Conservation (phyloP, 352 stramenopile genomes). For the Globisporangium cystogenes region DNA sequence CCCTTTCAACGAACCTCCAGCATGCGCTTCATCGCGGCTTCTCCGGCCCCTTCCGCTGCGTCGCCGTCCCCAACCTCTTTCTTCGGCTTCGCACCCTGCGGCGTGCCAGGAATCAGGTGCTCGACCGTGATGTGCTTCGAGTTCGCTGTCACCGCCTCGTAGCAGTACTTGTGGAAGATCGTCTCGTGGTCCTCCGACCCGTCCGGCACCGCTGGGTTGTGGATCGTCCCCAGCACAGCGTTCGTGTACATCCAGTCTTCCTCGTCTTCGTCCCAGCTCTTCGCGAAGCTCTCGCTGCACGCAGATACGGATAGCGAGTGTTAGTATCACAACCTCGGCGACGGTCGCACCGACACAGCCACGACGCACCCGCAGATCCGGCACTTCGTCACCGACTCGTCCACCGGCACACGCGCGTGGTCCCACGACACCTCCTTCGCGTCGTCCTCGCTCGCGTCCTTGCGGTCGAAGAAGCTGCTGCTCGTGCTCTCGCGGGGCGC, state of each 20-base stretch:
- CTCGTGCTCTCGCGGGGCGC: constrained; percentile 65
- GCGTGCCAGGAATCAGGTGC: constrained; percentile 61
- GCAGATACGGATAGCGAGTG: neutral
- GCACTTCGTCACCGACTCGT: constrained; percentile 75
- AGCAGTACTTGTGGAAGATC: constrained; percentile 90
- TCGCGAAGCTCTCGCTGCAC: constrained; percentile 63
- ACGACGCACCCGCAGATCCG: constrained; percentile 65
- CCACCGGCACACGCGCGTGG: constrained; percentile 65
- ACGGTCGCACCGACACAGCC: neutral
- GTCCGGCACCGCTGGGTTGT: constrained; percentile 30
- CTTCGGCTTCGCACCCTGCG: constrained; percentile 26
- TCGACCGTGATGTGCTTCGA: constrained; percentile 72
- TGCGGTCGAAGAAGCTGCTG: constrained; percentile 72
- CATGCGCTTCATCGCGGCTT: constrained; percentile 39
- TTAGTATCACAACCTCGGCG: neutral
- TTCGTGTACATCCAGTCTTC: constrained; percentile 91
- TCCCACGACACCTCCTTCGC: constrained; percentile 49
- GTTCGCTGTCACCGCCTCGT: constrained; percentile 79
- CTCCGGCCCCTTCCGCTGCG: neutral
- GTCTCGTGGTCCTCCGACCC: constrained; percentile 44
- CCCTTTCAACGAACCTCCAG: constrained; percentile 28
- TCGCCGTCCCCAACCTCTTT: constrained; percentile 17
- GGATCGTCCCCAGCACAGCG: constrained; percentile 70
- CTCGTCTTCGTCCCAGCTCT: constrained; percentile 86
- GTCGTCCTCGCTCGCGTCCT: constrained; percentile 39